These are phyloP conservation scores for Diaporthe vaccinii DNA, from an alignment of 2,329 filamentous ascomycete genomes.

Conservation along the genomic window DNA sequence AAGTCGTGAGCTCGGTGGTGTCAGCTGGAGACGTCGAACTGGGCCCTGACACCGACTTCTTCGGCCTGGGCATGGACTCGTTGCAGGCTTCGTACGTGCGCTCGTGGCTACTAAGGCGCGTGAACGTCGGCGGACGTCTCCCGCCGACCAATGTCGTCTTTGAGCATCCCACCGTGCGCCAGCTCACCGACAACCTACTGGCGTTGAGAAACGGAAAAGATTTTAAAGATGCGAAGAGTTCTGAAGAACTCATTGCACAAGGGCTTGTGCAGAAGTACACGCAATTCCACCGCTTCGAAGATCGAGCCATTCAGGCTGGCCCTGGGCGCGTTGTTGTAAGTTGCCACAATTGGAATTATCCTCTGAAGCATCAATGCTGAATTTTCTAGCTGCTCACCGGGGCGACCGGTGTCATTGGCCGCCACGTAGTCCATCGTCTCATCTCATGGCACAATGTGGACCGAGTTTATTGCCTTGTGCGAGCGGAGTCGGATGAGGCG, in stretches of 20 bases:
- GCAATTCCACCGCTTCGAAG: constrained; percentile 46
- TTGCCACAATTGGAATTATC: background rate
- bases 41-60: constrained; percentile 45
- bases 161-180: constrained; percentile 46
- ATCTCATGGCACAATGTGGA: constrained; percentile 69
- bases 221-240: constrained; percentile 37
- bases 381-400: constrained; percentile 65
- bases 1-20: constrained; percentile 13
- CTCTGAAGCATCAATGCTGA: background rate
- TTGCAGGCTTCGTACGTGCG: constrained; percentile 46
- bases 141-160: constrained; percentile 48
- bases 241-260: constrained; percentile 49
- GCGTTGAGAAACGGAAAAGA: constrained; percentile 40
- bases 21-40: constrained; percentile 20
- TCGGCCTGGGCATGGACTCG: constrained; percentile 47
- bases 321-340: constrained; percentile 51
- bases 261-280: constrained; percentile 53
- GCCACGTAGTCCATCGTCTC: constrained; percentile 69
- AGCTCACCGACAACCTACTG: constrained; percentile 45
- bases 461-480: constrained; percentile 63
- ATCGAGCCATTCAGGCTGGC: constrained; percentile 42
- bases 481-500: constrained; percentile 47
- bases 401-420: constrained; percentile 72
- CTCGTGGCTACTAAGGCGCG: constrained; percentile 44
- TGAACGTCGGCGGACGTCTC: constrained; percentile 44